Conservation (phyloP, 306 rosid genomes). For the Quercus dentata region DNA sequence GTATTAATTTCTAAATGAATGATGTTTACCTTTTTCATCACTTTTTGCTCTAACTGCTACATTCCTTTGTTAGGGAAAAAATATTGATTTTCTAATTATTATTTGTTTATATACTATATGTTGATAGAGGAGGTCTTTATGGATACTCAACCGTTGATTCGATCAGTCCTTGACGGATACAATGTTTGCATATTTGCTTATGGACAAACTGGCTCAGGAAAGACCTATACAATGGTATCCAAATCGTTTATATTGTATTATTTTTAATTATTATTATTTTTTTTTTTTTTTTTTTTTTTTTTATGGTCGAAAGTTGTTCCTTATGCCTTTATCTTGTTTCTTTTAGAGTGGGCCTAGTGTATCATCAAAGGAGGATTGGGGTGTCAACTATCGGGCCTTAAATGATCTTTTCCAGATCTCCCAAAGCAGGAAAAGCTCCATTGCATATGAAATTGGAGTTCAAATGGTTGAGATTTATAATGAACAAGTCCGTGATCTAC, state of each 20-base stretch:
- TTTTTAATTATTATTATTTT: no score
- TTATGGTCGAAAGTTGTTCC: neutral
- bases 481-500: constrained; percentile 96
- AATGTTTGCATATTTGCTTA: constrained; percentile 99
- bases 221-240: constrained; percentile 94
- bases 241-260: constrained; percentile 5
- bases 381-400: constrained; percentile 91
- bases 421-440: constrained; percentile 68
- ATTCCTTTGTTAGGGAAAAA: neutral
- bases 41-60: neutral
- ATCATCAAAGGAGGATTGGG: constrained; percentile 82
- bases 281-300: neutral
- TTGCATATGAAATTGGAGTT: constrained; percentile 85
- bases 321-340: constrained; percentile 24
- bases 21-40: neutral
- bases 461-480: constrained; percentile 99
- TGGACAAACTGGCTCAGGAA: constrained; percentile 99
- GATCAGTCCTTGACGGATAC: constrained; percentile 95
- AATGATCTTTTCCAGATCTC: constrained; percentile 94
- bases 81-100: neutral
- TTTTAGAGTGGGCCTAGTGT: constrained; percentile 80
- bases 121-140: constrained; percentile 78
- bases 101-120: neutral
- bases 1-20: constrained; percentile 34
- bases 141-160: constrained; percentile 86